Evolutionary conservation across 1,284 basidiomycete species (phyloP).

Genomic region (Lignosus rhinocerotis): DNA sequence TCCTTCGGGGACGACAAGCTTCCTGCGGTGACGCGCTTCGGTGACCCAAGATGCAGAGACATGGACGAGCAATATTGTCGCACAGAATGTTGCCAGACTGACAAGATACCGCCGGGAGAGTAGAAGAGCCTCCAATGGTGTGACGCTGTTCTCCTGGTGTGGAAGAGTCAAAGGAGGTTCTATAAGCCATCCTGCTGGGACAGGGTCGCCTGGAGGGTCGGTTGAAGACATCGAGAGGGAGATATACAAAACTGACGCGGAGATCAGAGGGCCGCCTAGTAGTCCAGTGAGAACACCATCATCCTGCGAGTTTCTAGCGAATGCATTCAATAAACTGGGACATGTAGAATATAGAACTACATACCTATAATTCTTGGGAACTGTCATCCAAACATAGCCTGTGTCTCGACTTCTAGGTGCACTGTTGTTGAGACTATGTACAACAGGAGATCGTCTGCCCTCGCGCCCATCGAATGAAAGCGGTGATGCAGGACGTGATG

Average conservation of each 20-base stretch:
- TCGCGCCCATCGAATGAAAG: slow-evolving; percentile 48
- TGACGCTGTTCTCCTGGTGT: slow-evolving; percentile 38
- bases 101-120: slow-evolving; percentile 75
- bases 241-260: slow-evolving; percentile 62
- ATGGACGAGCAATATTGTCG: slow-evolving; percentile 77
- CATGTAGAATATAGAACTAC: not conserved
- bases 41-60: slow-evolving; percentile 73
- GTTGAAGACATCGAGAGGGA: slow-evolving; percentile 38
- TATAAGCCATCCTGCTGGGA: slow-evolving; percentile 73
- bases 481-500: slow-evolving; percentile 41
- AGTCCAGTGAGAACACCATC: slow-evolving; percentile 84
- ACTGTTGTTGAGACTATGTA: not conserved
- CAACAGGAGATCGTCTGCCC: slow-evolving; percentile 23
- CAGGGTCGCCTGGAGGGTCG: slow-evolving; percentile 27
- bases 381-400: slow-evolving; percentile 86
- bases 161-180: slow-evolving; percentile 61
- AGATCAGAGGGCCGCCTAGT: slow-evolving; percentile 76
- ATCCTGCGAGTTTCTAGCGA: slow-evolving; percentile 69
- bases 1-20: slow-evolving; percentile 49
- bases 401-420: slow-evolving; percentile 34
- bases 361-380: slow-evolving; percentile 81
- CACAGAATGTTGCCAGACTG: slow-evolving; percentile 77
- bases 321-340: not conserved
- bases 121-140: slow-evolving; percentile 62
- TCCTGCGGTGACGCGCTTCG: slow-evolving; percentile 54